Conservation (phyloP, 306 rosid genomes). For the Dalbergia cochinchinensis region DNA sequence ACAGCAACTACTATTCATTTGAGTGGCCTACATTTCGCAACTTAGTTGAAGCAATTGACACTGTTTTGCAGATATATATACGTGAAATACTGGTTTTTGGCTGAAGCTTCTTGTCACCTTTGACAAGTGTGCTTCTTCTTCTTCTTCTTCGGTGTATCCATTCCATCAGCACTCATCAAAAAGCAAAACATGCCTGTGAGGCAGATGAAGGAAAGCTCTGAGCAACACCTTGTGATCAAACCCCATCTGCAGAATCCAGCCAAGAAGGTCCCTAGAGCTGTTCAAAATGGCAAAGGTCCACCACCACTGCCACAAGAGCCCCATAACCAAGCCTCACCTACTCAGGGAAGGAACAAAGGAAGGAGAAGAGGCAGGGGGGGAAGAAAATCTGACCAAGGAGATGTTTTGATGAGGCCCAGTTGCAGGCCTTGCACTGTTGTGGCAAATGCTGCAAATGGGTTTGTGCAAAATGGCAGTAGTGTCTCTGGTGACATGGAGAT, state of each 20-base stretch:
- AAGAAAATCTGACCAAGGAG: slow-evolving; percentile 86
- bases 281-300: slow-evolving; percentile 87
- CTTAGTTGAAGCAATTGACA: slow-evolving; percentile 50
- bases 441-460: slow-evolving; percentile 49
- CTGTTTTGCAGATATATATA: slow-evolving; percentile 50
- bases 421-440: slow-evolving; percentile 75
- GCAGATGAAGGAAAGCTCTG: slow-evolving; percentile 93
- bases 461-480: slow-evolving; percentile 56
- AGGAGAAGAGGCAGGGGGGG: slow-evolving; percentile 90
- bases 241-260: slow-evolving; percentile 75
- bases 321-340: slow-evolving; percentile 66
- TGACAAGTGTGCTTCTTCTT: slow-evolving; percentile 40
- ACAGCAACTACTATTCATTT: slow-evolving; percentile 48
- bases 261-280: slow-evolving; percentile 64
- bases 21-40: no score
- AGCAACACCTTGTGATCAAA: slow-evolving; percentile 94
- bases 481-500: slow-evolving; percentile 59
- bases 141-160: slow-evolving; percentile 28
- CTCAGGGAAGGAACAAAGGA: slow-evolving; percentile 70
- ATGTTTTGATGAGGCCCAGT: slow-evolving; percentile 81
- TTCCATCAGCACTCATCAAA: slow-evolving; percentile 2
- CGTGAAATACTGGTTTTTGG: slow-evolving; percentile 47
- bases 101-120: slow-evolving; percentile 49
- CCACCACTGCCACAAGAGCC: slow-evolving; percentile 66
- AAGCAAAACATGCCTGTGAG: slow-evolving; percentile 78